These are phyloP conservation scores for Trichoderma afroharzianum DNA, from an alignment of 2,329 filamentous ascomycete species.

Conservation along the genomic window DNA sequence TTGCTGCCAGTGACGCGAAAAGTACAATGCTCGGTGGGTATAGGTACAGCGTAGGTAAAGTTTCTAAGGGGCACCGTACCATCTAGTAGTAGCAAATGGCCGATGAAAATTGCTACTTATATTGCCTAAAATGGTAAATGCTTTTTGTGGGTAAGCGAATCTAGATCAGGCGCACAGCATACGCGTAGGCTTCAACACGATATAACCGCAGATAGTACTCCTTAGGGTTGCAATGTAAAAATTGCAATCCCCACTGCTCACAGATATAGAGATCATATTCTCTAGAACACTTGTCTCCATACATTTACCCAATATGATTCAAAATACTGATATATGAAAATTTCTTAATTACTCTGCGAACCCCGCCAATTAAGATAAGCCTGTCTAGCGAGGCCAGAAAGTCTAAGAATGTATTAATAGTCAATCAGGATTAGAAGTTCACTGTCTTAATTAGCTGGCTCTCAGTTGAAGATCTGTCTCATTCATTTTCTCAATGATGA, in stretches of 20 bases:
- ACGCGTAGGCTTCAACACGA: neutral
- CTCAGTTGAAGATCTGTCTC: neutral
- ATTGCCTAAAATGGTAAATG: neutral
- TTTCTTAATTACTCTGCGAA: neutral
- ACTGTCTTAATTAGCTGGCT: neutral
- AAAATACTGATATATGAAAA: neutral
- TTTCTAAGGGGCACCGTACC: neutral
- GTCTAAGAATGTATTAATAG: neutral
- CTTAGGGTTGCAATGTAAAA: neutral
- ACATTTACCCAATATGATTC: no score
- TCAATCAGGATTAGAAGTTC: neutral
- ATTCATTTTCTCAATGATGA: neutral
- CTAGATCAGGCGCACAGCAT: neutral
- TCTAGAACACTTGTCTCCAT: no score
- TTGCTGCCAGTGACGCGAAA: neutral
- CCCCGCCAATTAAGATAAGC: neutral
- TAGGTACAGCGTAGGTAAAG: no score
- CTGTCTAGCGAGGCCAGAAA: neutral
- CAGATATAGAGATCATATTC: no score
- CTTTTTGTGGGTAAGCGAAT: neutral
- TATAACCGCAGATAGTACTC: neutral
- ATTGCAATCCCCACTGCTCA: neutral
- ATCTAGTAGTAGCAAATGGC: neutral
- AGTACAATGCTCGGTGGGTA: neutral
- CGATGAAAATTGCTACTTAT: neutral